Conservation (phyloP, 2,329 filamentous ascomycete species). For the Pseudocercospora musae region DNA sequence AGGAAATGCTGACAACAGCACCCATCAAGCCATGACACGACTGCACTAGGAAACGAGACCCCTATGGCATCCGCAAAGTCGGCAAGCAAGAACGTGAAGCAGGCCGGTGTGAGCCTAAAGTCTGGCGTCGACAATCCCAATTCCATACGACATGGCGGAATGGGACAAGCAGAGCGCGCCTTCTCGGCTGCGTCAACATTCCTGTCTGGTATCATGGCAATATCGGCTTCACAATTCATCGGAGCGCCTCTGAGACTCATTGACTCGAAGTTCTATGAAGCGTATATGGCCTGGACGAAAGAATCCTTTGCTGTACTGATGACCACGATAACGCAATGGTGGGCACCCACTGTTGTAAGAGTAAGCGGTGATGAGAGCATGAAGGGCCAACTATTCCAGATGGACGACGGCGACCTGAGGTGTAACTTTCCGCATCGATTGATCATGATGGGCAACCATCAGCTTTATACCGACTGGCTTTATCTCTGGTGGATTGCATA, state of each 20-base stretch:
- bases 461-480: conserved; percentile 87
- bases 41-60: not conserved
- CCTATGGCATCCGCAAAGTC: conserved; percentile 12
- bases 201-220: conserved; percentile 49
- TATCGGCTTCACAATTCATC: conserved; percentile 68
- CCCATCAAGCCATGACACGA: not conserved
- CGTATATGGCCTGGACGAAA: conserved; percentile 85
- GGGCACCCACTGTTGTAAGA: conserved; percentile 77
- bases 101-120: conserved; percentile 44
- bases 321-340: conserved; percentile 79
- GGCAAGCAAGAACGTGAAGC: conserved; percentile 14
- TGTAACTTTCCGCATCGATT: conserved; percentile 78
- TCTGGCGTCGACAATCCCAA: conserved; percentile 39
- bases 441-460: conserved; percentile 80
- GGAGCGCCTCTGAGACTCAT: conserved; percentile 73
- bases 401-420: conserved; percentile 68
- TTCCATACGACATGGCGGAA: conserved; percentile 43
- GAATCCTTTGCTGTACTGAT: conserved; percentile 75
- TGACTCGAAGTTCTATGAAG: conserved; percentile 74
- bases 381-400: conserved; percentile 67
- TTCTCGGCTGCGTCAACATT: conserved; percentile 51
- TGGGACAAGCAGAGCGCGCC: conserved; percentile 49
- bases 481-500: conserved; percentile 96
- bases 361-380: conserved; percentile 82
- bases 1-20: not conserved